Evolutionary conservation across 148 eudicot genomes (phyloP).

Genomic region (Rhododendron williamsianum): DNA sequence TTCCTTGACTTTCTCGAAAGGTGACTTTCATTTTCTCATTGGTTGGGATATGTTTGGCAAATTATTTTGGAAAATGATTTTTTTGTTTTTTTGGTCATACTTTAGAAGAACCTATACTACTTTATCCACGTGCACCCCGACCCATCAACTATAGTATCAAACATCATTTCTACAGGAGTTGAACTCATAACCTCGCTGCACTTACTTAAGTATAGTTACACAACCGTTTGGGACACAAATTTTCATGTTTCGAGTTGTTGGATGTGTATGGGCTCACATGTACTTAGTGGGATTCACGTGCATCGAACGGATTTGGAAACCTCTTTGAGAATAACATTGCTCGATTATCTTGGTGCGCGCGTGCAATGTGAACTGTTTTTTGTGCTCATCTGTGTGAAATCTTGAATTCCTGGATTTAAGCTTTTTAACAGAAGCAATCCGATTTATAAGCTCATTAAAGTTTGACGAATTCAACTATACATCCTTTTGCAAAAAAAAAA

Average conservation of each 20-base stretch:
- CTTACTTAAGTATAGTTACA: neutral
- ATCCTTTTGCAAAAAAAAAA: too few relatives aligned
- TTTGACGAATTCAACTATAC: neutral
- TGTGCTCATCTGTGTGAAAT: neutral
- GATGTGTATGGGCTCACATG: neutral
- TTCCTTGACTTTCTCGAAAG: neutral
- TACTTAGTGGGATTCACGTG: neutral
- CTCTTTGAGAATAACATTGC: neutral
- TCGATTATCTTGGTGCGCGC: neutral
- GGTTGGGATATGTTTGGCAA: neutral
- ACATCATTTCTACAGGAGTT: neutral
- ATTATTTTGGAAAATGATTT: too few relatives aligned
- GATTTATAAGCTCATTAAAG: neutral
- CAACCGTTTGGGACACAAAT: neutral
- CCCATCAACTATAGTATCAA: neutral
- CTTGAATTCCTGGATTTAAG: neutral
- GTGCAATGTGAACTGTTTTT: neutral
- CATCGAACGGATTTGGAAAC: neutral
- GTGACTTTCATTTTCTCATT: neutral
- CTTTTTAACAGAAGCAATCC: neutral
- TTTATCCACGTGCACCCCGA: neutral
- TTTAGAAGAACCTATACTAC: too few relatives aligned
- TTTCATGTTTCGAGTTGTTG: neutral
- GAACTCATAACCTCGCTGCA: neutral
- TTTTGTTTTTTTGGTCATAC: too few relatives aligned